Conservation (phyloP, 495 filamentous ascomycete genomes). For the Trichoderma reesei region DNA sequence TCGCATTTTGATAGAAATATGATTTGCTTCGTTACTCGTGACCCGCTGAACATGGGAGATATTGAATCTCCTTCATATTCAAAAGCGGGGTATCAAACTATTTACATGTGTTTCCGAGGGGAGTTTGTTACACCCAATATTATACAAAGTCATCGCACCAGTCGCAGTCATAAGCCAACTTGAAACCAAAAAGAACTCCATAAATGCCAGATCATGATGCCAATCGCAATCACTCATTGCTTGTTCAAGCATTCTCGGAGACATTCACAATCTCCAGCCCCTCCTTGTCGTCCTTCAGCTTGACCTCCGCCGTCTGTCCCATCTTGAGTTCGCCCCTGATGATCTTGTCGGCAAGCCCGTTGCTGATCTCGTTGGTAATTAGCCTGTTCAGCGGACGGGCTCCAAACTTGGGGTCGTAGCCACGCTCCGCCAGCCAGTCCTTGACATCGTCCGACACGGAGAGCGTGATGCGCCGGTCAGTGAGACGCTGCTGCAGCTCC, state of each 20-base stretch:
- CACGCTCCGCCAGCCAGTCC: constrained; percentile 75
- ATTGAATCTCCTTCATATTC: not conserved
- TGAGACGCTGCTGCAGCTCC: constrained; percentile 74
- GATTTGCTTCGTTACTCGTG: no score
- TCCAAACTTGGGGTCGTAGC: constrained; percentile 86
- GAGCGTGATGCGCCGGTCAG: constrained; percentile 75
- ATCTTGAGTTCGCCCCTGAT: constrained; percentile 72
- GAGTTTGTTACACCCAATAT: not conserved
- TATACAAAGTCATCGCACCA: not conserved
- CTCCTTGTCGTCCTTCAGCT: constrained; percentile 46
- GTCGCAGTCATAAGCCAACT: not conserved
- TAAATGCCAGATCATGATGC: not conserved
- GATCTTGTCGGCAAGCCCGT: constrained; percentile 80
- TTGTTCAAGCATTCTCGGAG: not conserved
- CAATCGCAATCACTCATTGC: not conserved
- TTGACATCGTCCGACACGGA: constrained; percentile 61
- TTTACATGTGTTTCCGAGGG: constrained; percentile 1
- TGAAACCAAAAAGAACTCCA: not conserved
- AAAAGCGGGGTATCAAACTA: not conserved
- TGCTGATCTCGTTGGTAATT: constrained; percentile 80
- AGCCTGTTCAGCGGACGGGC: constrained; percentile 89
- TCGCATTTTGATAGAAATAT: no score
- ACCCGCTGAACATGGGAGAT: no score
- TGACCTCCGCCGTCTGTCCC: constrained; percentile 62
- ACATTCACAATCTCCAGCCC: constrained; percentile 34